phyloP scores from a whole-genome alignment of 257 asterid species.

The Marsdenia floribunda region DNA sequence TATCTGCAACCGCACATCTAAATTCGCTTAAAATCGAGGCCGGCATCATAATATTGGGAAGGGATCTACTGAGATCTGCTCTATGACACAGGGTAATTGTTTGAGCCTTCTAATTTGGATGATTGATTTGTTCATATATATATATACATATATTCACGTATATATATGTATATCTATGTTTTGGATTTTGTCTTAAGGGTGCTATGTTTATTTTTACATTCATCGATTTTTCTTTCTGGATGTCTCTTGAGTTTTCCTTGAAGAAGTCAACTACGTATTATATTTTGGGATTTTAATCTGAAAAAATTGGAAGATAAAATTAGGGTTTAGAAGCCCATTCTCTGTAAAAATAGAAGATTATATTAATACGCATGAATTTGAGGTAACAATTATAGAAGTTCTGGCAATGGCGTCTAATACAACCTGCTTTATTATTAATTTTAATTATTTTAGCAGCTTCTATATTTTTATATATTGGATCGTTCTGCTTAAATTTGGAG shows the following conservation, averaged over 20 bases:
- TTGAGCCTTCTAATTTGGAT: neutral
- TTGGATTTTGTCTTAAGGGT: neutral
- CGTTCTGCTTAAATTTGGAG: neutral
- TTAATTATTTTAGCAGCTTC: neutral
- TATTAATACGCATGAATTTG: neutral
- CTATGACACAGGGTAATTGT: slow-evolving; percentile 15
- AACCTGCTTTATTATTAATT: neutral
- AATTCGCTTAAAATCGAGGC: slow-evolving; percentile 3
- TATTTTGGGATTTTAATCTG: neutral
- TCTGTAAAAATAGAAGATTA: neutral
- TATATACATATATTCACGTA: neutral
- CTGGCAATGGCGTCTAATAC: neutral
- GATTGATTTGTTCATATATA: neutral
- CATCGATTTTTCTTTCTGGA: neutral
- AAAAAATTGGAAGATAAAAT: neutral
- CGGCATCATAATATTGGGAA: neutral
- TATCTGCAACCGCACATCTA: neutral
- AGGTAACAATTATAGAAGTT: neutral
- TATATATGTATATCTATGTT: neutral
- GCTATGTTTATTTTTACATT: neutral
- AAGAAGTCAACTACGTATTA: slow-evolving; percentile 11
- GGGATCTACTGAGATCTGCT: slow-evolving; percentile 25
- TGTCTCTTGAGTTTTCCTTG: neutral
- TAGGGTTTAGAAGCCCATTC: neutral
- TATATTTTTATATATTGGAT: neutral